phyloP scores from a whole-genome alignment of 768 basidiomycete species.

The Saitozyma sp. region DNA sequence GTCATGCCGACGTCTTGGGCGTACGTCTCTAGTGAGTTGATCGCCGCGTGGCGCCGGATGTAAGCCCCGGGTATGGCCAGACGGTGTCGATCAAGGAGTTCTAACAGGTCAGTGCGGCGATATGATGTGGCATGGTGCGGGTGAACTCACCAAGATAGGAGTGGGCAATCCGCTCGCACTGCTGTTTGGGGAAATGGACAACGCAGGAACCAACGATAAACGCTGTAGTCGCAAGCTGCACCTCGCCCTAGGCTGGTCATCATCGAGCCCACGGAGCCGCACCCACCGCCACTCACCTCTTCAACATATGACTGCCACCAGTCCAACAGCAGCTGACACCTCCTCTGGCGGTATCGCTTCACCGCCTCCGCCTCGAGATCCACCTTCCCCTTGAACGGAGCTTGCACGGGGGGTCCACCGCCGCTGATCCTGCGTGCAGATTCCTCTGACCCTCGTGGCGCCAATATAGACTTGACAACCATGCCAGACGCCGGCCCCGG shows the following conservation, averaged over 20 bases:
- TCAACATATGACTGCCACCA: conserved; percentile 40
- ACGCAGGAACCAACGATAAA: conserved; percentile 24
- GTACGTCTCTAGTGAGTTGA: conserved; percentile 26
- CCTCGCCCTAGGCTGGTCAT: conserved; percentile 28
- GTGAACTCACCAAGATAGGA: conserved; percentile 41
- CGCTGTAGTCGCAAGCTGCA: conserved; percentile 34
- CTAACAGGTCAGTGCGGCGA: conserved; percentile 13
- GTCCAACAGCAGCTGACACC: conserved; percentile 20
- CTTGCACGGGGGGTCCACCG: not conserved
- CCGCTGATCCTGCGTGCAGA: not conserved
- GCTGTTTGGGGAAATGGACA: conserved; percentile 24
- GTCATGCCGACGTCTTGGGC: conserved; percentile 38
- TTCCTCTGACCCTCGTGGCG: not conserved
- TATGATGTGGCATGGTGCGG: too few relatives aligned
- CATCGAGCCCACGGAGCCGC: conserved; percentile 1
- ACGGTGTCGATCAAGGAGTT: conserved; percentile 34
- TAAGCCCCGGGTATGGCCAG: conserved; percentile 31
- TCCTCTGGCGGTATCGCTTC: conserved; percentile 21
- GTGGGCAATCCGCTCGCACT: conserved; percentile 31
- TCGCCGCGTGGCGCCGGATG: conserved; percentile 25
- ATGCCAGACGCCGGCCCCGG: not conserved
- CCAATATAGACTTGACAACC: conserved; percentile 1
- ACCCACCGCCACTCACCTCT: conserved; percentile 17
- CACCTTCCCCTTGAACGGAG: not conserved
- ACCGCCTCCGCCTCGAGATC: conserved; percentile 6